Evolutionary conservation across 768 basidiomycete genomes (phyloP).

Genomic region (Xerocomellus chrysenteron): DNA sequence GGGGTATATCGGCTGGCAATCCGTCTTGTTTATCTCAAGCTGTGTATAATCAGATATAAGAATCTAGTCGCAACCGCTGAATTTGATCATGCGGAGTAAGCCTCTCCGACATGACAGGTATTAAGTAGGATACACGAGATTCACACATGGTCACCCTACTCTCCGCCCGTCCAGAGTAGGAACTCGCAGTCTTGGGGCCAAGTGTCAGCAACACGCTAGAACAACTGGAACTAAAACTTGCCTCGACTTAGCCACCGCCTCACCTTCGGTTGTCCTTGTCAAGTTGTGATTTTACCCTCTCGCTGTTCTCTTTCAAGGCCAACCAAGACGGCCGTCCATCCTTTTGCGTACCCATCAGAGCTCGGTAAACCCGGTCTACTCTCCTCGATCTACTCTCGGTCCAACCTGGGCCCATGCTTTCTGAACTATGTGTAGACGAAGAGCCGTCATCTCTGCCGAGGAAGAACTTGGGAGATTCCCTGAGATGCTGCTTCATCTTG

Average conservation of each 20-base stretch:
- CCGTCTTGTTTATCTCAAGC: neutral
- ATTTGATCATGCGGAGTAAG: neutral
- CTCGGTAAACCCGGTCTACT: slow-evolving; percentile 23
- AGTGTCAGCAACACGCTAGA: slow-evolving; percentile 2
- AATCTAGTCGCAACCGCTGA: no score
- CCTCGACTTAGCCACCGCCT: neutral
- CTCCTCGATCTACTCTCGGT: slow-evolving; percentile 28
- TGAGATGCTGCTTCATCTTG: slow-evolving; percentile 11
- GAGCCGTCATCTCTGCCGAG: slow-evolving; percentile 26
- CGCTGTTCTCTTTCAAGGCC: slow-evolving; percentile 30
- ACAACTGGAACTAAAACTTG: neutral
- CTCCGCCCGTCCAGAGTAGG: neutral
- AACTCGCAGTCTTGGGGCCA: neutral
- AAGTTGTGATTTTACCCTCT: slow-evolving; percentile 19
- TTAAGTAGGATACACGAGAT: neutral
- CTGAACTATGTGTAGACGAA: slow-evolving; percentile 5
- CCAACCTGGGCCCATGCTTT: slow-evolving; percentile 32
- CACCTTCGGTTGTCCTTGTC: slow-evolving; percentile 10
- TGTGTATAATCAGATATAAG: neutral
- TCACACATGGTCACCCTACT: neutral
- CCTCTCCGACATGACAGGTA: neutral
- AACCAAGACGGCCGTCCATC: slow-evolving; percentile 35
- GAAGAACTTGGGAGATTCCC: slow-evolving; percentile 23
- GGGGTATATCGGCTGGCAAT: no score
- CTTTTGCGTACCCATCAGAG: slow-evolving; percentile 29